Evolutionary conservation across 371 early-diverging fungal genomes (phyloP), one percentile per base, ranked within the genome.

Genomic region (Phascolomyces articulosus): DNA sequence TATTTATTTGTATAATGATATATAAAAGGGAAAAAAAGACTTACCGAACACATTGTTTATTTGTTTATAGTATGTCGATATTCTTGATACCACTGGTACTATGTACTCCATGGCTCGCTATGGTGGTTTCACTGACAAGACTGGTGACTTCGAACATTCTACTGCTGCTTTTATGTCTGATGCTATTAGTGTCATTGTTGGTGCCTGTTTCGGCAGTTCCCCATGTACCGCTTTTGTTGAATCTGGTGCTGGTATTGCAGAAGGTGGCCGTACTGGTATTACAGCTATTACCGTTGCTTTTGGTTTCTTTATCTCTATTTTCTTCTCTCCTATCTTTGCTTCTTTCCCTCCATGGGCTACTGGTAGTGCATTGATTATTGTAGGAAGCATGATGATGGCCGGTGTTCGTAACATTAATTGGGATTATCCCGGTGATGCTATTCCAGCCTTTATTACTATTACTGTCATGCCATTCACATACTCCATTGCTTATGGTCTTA

Each of bases 281-380:
- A 88, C 92, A 28, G 88, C 91, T 31, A 76, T 93, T 21, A 67
- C 83, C 1, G 78, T 85, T n/a, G 85, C 82, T 2, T 70, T 92
- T 64, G 79, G 87, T 62, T 91, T 93, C 83, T 88, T 92, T 63
- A 75, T 93, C 40, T 83, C 87, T 24, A 78, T 93, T 49, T 91
- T 93, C 80, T 90, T 93, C 65, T 87, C 93, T 0, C 93, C 93
- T 15, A 91, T 93, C 65, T 92, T 92, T 73, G 94, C 93, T 10
- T 85, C 88, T 44, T 90, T 92, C 79, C 93, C 92, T 28, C 91
- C 91, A 4, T 92, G 92, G 91, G 90, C 92, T 8, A 92, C 94
- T 1, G 93, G 93, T 7, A 92, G 91, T 3, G 93, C 92, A 1
- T 75, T 93, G 56, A 86, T 93, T 47, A 69, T 89, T 20, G 88